Evolutionary conservation across 2,329 filamentous ascomycete species (phyloP), one percentile per base, ranked within the genome.

Genomic region (Camillea tinctor): DNA sequence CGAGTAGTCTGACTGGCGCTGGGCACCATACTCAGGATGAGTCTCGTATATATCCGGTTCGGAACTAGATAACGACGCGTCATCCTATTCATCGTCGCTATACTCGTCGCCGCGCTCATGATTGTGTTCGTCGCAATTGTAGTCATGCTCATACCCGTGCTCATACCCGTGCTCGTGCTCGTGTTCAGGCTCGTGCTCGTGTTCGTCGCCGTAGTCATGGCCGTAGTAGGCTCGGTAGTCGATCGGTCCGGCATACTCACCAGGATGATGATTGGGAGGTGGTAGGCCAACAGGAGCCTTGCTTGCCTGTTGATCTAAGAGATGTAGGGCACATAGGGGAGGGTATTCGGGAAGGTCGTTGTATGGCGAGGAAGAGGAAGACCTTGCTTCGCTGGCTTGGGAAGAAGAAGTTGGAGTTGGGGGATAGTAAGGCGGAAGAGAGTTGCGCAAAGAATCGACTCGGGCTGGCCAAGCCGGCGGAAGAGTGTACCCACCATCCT

Each of bases 401-500:
- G 64, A 63, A 60, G 73, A 73, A 68, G n/a, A n/a, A n/a, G n/a
- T n/a, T n/a, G n/a, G n/a, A n/a, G 71, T 70, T 69, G 69, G 67
- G 63, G 66, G 65, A 65, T 69, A 64, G 67, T 64, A 64, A 66
- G 64, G 67, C 60, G 67, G 58, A 62, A 70, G 68, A 58, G 70
- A 69, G 64, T 70, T 73, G 59, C 68, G 71, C 57, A 80, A 73
- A 66, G 78, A 80, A 64, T 77, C 78, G 64, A 77, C 72, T 70
- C 77, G 77, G 66, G 72, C 74, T 59, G 79, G 80, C 79, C 77
- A 79, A 62, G 70, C 70, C 66, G 63, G 71, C 55, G 74, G 72
- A 67, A 76, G 71, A 78, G 76, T 77, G 79, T 81, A 95, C 93
- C 84, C 88, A 99, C 94, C 94, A 89, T 98, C 94, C 82, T 96